Percentiles rank a stretch among this genome's conserved stretches.
phyloP scores from a whole-genome alignment of 305 asterid genomes.

The Fraxinus baroniana region DNA sequence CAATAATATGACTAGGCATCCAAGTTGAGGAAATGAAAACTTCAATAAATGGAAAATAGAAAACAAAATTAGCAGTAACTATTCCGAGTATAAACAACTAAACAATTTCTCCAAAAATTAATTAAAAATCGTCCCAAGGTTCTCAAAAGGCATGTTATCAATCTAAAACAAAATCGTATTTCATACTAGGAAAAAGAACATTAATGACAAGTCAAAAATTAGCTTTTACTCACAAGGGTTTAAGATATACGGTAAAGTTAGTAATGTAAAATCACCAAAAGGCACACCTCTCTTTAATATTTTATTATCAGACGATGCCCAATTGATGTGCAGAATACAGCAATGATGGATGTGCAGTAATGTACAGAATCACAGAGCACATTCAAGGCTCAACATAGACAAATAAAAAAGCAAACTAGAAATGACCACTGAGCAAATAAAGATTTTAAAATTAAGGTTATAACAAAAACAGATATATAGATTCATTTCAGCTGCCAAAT shows the following conservation, averaged over 20 bases:
- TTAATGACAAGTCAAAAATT: background rate
- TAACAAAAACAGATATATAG: background rate
- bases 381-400: background rate
- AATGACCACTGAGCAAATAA: background rate
- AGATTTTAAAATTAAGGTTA: background rate
- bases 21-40: conserved; percentile 26
- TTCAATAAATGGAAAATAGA: conserved; percentile 9
- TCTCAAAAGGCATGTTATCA: background rate
- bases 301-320: background rate
- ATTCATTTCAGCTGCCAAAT: background rate
- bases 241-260: background rate
- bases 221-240: background rate
- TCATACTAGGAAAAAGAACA: background rate
- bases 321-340: background rate
- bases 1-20: conserved; percentile 72
- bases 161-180: conserved; percentile 4
- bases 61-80: conserved; percentile 1
- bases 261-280: conserved; percentile 4
- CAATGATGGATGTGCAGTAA: conserved; percentile 4
- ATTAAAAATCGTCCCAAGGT: background rate
- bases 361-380: background rate
- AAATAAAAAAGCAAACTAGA: background rate
- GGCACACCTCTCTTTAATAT: background rate
- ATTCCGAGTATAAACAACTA: background rate
- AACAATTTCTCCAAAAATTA: background rate